phyloP scores from a whole-genome alignment of 441 rosid species.

The Pelargonium fulgidum region DNA sequence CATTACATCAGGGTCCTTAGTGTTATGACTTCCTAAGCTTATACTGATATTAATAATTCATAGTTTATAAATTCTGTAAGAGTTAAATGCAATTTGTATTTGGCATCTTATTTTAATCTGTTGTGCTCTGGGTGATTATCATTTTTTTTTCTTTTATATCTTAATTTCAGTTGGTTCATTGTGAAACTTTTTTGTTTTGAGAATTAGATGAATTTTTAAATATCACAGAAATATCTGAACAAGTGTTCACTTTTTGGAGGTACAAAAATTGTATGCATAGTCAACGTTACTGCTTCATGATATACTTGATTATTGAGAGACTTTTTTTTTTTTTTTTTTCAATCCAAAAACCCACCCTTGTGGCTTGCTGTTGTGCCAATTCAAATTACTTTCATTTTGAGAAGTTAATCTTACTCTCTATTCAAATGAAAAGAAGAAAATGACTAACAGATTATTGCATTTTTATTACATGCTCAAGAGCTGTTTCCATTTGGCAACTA shows the following conservation, averaged over 20 bases:
- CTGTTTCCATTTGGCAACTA: not conserved
- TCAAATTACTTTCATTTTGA: not conserved
- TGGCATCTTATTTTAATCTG: not conserved
- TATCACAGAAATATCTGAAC: not conserved
- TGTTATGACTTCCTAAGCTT: not conserved
- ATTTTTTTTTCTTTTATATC: not conserved
- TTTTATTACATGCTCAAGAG: not conserved
- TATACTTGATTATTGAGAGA: not conserved
- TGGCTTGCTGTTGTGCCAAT: not conserved
- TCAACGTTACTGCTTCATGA: not conserved
- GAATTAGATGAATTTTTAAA: not conserved
- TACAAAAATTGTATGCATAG: not conserved
- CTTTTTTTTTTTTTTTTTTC: too few species aligned
- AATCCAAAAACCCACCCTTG: not conserved
- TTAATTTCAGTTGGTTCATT: not conserved
- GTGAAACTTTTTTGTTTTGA: not conserved
- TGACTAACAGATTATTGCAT: not conserved
- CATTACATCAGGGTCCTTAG: not conserved
- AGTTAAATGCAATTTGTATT: not conserved
- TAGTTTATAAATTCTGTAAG: not conserved
- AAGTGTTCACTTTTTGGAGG: not conserved
- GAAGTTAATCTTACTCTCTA: not conserved
- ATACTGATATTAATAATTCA: not conserved
- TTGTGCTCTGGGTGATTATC: not conserved
- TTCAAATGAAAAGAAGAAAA: not conserved